A percentile compares a stretch with the other conserved stretches of the same genome.
phyloP scores from a whole-genome alignment of 208 protist genomes.

The Leishmania tropica region DNA sequence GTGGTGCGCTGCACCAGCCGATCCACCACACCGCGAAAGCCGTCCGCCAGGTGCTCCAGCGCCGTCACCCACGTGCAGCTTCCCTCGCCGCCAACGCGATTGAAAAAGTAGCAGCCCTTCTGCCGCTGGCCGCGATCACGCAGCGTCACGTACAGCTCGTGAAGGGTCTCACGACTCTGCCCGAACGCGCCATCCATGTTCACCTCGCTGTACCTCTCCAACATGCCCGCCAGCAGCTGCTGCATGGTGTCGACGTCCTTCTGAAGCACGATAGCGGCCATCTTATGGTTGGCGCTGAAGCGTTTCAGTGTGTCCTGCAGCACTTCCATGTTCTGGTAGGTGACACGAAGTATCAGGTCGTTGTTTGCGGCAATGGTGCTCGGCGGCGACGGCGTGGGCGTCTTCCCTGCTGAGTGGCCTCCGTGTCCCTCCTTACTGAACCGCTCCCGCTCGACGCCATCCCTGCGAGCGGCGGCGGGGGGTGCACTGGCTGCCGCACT shows the following conservation, averaged over 20 bases:
- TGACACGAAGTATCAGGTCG: conserved; percentile 67
- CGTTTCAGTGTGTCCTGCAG: conserved; percentile 58
- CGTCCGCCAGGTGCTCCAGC: conserved; percentile 56
- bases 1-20: conserved; percentile 52
- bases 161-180: conserved; percentile 56
- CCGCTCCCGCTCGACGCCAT: background rate
- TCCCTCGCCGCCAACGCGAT: conserved; percentile 65
- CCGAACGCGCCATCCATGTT: conserved; percentile 61
- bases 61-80: conserved; percentile 58
- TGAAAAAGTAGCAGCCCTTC: conserved; percentile 89
- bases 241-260: conserved; percentile 82
- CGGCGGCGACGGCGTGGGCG: conserved; percentile 1
- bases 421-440: conserved; percentile 10
- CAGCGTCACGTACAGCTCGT: conserved; percentile 59
- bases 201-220: conserved; percentile 76
- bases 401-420: background rate
- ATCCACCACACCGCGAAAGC: conserved; percentile 55
- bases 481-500: background rate
- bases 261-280: conserved; percentile 79
- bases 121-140: conserved; percentile 57
- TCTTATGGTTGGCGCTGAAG: conserved; percentile 85
- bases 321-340: conserved; percentile 63
- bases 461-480: background rate
- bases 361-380: conserved; percentile 37
- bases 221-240: conserved; percentile 69